These are phyloP conservation scores for Mortierella sp. DNA, from an alignment of 371 early-diverging fungal species.

Conservation along the genomic window DNA sequence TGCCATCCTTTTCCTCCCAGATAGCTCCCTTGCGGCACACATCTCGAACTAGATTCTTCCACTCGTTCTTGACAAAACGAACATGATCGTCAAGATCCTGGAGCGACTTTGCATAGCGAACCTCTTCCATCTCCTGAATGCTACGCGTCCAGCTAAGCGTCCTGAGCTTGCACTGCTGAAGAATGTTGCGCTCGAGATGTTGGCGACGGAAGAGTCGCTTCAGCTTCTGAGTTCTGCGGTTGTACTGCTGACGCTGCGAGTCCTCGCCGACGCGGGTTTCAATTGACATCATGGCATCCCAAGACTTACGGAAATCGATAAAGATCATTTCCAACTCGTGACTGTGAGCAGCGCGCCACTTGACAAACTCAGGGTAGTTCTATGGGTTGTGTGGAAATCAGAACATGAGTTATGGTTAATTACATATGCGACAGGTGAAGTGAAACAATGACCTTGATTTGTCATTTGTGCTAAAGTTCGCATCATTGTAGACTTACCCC, in stretches of 20 bases:
- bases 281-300: slow-evolving; percentile 70
- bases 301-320: slow-evolving; percentile 69
- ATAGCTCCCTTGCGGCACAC: slow-evolving; percentile 74
- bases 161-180: slow-evolving; percentile 70
- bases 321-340: slow-evolving; percentile 50
- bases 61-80: slow-evolving; percentile 76
- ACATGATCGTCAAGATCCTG: slow-evolving; percentile 77
- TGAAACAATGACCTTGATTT: no score
- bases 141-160: slow-evolving; percentile 72
- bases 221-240: slow-evolving; percentile 67
- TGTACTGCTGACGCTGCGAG: slow-evolving; percentile 61
- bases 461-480: no score
- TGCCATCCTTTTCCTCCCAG: slow-evolving; percentile 66
- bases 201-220: slow-evolving; percentile 70
- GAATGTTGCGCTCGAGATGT: slow-evolving; percentile 64
- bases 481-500: slow-evolving; percentile 68
- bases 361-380: slow-evolving; percentile 53
- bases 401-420: not conserved
- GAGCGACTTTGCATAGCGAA: slow-evolving; percentile 69
- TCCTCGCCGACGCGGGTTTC: slow-evolving; percentile 75
- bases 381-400: slow-evolving; percentile 6
- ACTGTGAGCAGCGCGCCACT: slow-evolving; percentile 35
- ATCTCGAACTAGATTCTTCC: slow-evolving; percentile 70
- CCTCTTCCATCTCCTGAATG: slow-evolving; percentile 74
- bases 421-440: no score